Evolutionary conservation across 192 early-diverging fungal species (phyloP).

Genomic region (Backusella tuberculispora): DNA sequence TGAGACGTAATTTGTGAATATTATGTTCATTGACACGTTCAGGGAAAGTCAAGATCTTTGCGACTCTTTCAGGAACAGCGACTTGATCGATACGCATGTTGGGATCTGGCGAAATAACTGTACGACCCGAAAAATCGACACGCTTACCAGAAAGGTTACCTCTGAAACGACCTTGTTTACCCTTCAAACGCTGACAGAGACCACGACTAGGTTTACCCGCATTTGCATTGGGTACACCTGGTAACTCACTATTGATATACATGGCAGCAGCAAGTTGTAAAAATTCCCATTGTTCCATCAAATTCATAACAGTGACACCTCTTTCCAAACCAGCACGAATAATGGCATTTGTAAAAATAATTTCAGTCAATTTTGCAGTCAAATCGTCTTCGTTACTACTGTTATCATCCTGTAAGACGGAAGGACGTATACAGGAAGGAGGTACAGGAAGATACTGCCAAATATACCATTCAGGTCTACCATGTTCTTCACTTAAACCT

Average conservation of each 20-base stretch:
- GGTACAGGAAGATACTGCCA: constrained; percentile 97
- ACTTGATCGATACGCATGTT: constrained; percentile 97
- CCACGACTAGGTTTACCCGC: constrained; percentile 76
- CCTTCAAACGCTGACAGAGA: constrained; percentile 96
- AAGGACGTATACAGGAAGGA: constrained; percentile 94
- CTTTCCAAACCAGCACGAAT: constrained; percentile 67
- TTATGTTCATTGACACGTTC: constrained; percentile 93
- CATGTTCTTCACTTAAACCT: constrained; percentile 82
- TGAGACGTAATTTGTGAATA: constrained; percentile 74
- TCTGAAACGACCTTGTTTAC: constrained; percentile 98
- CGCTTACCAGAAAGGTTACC: constrained; percentile 99
- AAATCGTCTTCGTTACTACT: constrained; percentile 96
- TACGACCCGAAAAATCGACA: constrained; percentile 98
- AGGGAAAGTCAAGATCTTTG: constrained; percentile 93
- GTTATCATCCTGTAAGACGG: constrained; percentile 90
- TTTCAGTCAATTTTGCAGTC: constrained; percentile 94
- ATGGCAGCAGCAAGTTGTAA: constrained; percentile 91
- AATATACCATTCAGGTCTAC: constrained; percentile 90
- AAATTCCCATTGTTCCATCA: constrained; percentile 97
- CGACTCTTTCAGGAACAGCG: constrained; percentile 90
- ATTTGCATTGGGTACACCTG: constrained; percentile 76
- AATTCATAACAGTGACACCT: constrained; percentile 65
- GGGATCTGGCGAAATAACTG: constrained; percentile 99
- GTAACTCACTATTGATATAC: constrained; percentile 96
- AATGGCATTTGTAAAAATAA: constrained; percentile 86